Evolutionary conservation across 176 grass and related monocot species (phyloP).

Genomic region (Musa beccarii): DNA sequence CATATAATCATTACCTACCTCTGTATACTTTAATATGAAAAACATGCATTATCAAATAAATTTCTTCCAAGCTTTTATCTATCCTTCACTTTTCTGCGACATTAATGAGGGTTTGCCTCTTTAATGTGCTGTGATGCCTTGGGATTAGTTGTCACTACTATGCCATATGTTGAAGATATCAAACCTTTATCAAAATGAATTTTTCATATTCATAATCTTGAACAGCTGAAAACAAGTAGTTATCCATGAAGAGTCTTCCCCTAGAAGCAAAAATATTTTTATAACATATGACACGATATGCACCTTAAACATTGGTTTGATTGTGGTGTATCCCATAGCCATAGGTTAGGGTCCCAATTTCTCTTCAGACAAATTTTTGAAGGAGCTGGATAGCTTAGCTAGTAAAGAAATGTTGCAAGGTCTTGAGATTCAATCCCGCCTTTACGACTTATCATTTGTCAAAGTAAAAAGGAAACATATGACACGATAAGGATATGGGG

Average conservation of each 20-base stretch:
- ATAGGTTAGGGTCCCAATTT: too few relatives aligned
- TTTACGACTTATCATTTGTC: too few relatives aligned
- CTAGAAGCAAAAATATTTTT: not conserved
- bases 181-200: not conserved
- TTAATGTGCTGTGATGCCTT: not conserved
- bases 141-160: not conserved
- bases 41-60: not conserved
- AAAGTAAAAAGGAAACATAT: too few relatives aligned
- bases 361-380: too few relatives aligned
- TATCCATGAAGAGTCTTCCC: not conserved
- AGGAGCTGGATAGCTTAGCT: too few relatives aligned
- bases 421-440: too few relatives aligned
- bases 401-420: too few relatives aligned
- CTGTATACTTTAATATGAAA: not conserved
- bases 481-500: too few relatives aligned
- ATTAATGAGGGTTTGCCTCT: not conserved
- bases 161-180: not conserved
- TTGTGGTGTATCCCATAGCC: too few relatives aligned
- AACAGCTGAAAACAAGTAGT: not conserved
- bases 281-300: too few relatives aligned
- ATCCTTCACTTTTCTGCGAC: not conserved
- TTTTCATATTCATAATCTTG: not conserved
- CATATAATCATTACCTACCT: too few relatives aligned
- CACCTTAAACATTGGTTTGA: too few relatives aligned
- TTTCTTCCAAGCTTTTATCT: not conserved